These are phyloP conservation scores for Ceratocystis smalleyi DNA, from an alignment of 2,329 filamentous ascomycete species.

Conservation along the genomic window DNA sequence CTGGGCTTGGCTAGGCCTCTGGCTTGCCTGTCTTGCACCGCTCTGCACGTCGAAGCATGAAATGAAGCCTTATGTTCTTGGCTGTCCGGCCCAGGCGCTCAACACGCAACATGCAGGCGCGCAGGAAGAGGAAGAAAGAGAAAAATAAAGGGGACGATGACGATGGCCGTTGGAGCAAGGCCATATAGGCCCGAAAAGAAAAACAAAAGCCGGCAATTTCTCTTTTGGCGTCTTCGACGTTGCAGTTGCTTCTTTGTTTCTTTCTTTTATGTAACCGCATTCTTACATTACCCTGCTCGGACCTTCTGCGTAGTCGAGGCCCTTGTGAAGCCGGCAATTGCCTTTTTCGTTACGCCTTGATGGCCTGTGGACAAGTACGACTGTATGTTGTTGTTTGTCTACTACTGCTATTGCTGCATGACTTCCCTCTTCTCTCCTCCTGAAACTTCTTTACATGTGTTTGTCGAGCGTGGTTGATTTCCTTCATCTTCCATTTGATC, in stretches of 20 bases:
- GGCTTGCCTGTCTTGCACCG: no score
- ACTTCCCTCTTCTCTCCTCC: no score
- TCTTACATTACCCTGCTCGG: neutral
- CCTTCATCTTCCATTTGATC: neutral
- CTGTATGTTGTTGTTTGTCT: neutral
- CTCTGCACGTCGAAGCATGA: no score
- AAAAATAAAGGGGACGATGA: neutral
- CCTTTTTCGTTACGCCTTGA: neutral
- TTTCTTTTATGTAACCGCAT: neutral
- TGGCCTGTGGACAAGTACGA: neutral
- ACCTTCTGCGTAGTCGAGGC: neutral
- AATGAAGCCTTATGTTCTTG: no score
- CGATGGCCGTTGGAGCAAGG: neutral
- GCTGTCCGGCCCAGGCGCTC: no score
- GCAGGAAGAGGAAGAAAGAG: neutral
- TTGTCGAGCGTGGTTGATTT: neutral
- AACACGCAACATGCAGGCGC: no score
- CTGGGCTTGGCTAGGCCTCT: neutral
- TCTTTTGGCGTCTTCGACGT: neutral
- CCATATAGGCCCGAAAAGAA: conserved; percentile 2
- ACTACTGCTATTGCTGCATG: neutral
- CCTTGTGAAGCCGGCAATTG: neutral
- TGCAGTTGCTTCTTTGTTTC: neutral
- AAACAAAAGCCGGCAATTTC: neutral
- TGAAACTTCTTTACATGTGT: neutral